Evolutionary conservation across 1,284 basidiomycete genomes (phyloP).

Genomic region (Tylopilus sp.): DNA sequence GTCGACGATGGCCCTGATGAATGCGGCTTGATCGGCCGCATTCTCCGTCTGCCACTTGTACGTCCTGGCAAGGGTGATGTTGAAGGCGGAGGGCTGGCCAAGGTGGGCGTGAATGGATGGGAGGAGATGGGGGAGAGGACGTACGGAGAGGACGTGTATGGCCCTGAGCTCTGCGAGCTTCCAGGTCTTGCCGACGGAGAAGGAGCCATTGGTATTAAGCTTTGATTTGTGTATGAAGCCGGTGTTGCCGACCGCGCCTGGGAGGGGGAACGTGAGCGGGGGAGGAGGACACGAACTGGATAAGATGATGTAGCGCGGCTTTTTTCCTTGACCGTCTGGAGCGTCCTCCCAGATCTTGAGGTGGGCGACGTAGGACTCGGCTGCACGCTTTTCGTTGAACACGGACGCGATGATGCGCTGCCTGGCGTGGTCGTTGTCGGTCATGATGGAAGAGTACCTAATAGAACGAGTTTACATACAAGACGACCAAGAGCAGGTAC

Average conservation of each 20-base stretch:
- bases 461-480: conserved; percentile 9
- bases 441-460: conserved; percentile 40
- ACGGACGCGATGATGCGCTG: conserved; percentile 80
- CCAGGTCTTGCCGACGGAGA: conserved; percentile 99
- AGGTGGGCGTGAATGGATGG: conserved; percentile 6
- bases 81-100: conserved; percentile 62
- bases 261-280: background rate
- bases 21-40: conserved; percentile 64
- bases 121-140: conserved; percentile 1
- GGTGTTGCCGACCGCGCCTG: conserved; percentile 61
- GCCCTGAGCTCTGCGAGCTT: conserved; percentile 75
- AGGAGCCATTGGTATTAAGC: conserved; percentile 90
- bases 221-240: conserved; percentile 95
- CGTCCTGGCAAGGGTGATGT: conserved; percentile 78
- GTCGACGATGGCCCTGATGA: conserved; percentile 65
- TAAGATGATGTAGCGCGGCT: conserved; percentile 83
- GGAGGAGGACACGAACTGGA: conserved; percentile 62
- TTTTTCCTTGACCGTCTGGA: conserved; percentile 63
- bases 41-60: conserved; percentile 87
- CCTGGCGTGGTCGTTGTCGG: conserved; percentile 49
- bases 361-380: conserved; percentile 80
- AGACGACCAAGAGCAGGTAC: conserved; percentile 12
- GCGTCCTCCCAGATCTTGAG: conserved; percentile 88
- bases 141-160: conserved; percentile 72
- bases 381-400: conserved; percentile 64